A percentile compares a stretch with the other conserved stretches of the same genome.
Conservation (phyloP, 2,329 filamentous ascomycete species). For the Fusarium oligoseptatum region DNA sequence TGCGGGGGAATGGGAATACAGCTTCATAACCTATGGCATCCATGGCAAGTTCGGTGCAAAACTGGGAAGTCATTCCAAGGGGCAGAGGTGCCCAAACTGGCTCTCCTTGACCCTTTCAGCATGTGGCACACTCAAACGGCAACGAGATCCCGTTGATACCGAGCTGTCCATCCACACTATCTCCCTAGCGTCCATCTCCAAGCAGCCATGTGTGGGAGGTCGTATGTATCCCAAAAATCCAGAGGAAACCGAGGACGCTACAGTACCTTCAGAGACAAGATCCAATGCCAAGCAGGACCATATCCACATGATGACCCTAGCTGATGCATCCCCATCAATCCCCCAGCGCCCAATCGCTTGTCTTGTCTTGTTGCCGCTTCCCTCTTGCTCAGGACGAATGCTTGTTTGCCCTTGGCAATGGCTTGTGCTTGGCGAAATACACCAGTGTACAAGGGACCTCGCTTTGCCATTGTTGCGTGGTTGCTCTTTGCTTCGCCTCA, state of each 20-base stretch:
- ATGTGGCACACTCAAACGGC: constrained; percentile 6
- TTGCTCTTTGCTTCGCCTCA: constrained; percentile 31
- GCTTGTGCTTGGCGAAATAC: constrained; percentile 36
- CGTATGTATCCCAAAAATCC: constrained; percentile 5
- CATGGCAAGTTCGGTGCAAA: background rate
- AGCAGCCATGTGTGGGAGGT: constrained; percentile 18
- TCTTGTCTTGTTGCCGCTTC: constrained; percentile 8
- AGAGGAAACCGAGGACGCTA: background rate
- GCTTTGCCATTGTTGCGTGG: constrained; percentile 2
- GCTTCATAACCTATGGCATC: background rate
- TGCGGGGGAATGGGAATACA: constrained; percentile 6
- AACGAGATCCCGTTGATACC: constrained; percentile 22
- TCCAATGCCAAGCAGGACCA: constrained; percentile 10
- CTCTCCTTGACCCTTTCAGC: background rate
- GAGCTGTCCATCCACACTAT: constrained; percentile 19
- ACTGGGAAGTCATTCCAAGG: background rate
- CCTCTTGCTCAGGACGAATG: constrained; percentile 17
- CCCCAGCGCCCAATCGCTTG: constrained; percentile 24
- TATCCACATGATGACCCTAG: constrained; percentile 31
- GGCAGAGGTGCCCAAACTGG: background rate
- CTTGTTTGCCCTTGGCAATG: constrained; percentile 42
- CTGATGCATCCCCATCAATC: constrained; percentile 22
- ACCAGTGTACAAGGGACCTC: constrained; percentile 11
- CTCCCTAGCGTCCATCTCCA: constrained; percentile 33
- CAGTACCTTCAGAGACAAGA: background rate